phyloP scores from a whole-genome alignment of 1,139 yeast species.

The Candida sp. region DNA sequence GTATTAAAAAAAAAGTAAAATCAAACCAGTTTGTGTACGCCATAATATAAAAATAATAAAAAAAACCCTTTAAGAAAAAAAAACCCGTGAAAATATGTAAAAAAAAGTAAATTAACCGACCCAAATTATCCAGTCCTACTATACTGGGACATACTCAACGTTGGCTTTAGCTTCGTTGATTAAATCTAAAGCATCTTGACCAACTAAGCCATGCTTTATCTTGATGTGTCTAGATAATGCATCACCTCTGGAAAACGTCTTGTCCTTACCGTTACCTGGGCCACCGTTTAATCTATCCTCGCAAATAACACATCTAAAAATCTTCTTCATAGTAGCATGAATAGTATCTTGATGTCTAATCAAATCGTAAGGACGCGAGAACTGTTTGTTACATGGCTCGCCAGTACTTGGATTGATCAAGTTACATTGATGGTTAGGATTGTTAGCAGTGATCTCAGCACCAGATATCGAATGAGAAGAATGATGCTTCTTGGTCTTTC shows the following conservation, averaged over 20 bases:
- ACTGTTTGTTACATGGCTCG: slow-evolving; percentile 46
- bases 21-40: slow-evolving; percentile 1
- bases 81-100: slow-evolving; percentile 1
- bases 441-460: slow-evolving; percentile 26
- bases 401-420: slow-evolving; percentile 62
- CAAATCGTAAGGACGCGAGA: slow-evolving; percentile 52
- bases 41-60: not conserved
- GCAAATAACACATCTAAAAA: slow-evolving; percentile 52
- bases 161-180: slow-evolving; percentile 78
- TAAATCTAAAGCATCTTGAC: slow-evolving; percentile 56
- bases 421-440: slow-evolving; percentile 48
- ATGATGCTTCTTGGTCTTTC: slow-evolving; percentile 2
- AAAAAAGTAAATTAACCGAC: not conserved
- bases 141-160: slow-evolving; percentile 60
- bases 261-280: slow-evolving; percentile 62
- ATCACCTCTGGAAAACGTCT: slow-evolving; percentile 54
- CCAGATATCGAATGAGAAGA: slow-evolving; percentile 17
- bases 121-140: not conserved
- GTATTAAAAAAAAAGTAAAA: not conserved
- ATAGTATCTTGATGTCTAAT: slow-evolving; percentile 55
- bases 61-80: not conserved
- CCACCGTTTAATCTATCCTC: slow-evolving; percentile 54
- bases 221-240: slow-evolving; percentile 54
- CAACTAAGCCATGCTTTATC: slow-evolving; percentile 52
- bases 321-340: slow-evolving; percentile 52